Conservation (phyloP, 176 grass and related monocot species). For the Pontederia crassipes region DNA sequence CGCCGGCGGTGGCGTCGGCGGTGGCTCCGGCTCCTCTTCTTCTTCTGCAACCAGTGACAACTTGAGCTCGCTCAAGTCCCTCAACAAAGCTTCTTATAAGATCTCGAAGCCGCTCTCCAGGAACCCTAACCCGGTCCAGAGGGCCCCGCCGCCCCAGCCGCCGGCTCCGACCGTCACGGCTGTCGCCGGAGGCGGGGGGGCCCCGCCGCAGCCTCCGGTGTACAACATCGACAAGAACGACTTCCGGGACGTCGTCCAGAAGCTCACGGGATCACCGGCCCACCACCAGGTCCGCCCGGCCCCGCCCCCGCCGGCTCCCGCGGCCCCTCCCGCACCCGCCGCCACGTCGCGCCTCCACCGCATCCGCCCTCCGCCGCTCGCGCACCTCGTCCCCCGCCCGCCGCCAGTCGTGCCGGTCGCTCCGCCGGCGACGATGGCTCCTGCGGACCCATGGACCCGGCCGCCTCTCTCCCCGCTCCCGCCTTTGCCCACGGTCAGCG, state of each 20-base stretch:
- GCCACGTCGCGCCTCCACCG: constrained; percentile 27
- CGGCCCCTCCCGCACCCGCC: not conserved
- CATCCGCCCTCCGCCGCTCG: constrained; percentile 37
- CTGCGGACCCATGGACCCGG: constrained; percentile 7
- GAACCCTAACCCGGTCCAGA: not conserved
- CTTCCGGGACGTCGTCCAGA: constrained; percentile 25
- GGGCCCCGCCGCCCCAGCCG: not conserved
- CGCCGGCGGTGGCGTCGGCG: too few species aligned
- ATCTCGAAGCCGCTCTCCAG: constrained; percentile 18
- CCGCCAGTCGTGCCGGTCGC: not conserved
- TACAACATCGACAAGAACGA: constrained; percentile 34
- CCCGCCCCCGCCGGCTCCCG: not conserved
- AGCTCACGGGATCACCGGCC: constrained; percentile 22
- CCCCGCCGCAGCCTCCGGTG: constrained; percentile 18
- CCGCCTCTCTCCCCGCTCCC: constrained; percentile 60
- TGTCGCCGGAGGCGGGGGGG: not conserved
- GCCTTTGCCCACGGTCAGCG: constrained; percentile 56
- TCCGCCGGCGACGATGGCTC: not conserved
- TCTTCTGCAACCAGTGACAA: too few species aligned
- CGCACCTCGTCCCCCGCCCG: constrained; percentile 3
- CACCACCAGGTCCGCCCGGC: constrained; percentile 16
- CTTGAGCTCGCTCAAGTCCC: constrained; percentile 2
- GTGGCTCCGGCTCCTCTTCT: too few species aligned
- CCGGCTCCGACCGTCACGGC: not conserved
- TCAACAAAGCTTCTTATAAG: constrained; percentile 21